phyloP scores from a whole-genome alignment of 75 land plant species.

The Selaginella tamariscina region DNA sequence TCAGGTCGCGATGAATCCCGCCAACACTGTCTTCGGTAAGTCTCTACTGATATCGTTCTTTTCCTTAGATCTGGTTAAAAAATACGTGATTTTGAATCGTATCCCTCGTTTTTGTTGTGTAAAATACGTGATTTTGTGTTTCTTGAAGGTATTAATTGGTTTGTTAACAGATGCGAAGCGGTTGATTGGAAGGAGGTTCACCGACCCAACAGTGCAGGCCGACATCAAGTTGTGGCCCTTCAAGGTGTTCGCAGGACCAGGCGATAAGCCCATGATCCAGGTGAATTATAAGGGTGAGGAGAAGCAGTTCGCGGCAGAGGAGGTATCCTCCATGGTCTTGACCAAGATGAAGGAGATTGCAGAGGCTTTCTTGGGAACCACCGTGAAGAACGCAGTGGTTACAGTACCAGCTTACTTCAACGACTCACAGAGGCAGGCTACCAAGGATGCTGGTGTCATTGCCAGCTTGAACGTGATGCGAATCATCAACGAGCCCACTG shows the following conservation, averaged over 20 bases:
- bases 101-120: too few species aligned
- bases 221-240: slow-evolving; percentile 64
- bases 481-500: slow-evolving; percentile 47
- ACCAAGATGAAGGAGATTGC: too few species aligned
- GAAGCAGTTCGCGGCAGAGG: slow-evolving; percentile 54
- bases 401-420: too few species aligned
- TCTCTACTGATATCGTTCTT: too few species aligned
- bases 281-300: slow-evolving; percentile 51
- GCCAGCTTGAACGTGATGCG: slow-evolving; percentile 42
- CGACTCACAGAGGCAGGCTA: slow-evolving; percentile 60
- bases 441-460: slow-evolving; percentile 59
- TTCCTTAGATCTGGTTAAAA: too few species aligned
- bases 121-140: too few species aligned
- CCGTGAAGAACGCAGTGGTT: too few species aligned
- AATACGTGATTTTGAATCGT: too few species aligned
- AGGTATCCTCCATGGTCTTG: slow-evolving; percentile 62
- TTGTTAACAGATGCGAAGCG: slow-evolving; percentile 45
- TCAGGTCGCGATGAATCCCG: slow-evolving; percentile 86
- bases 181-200: slow-evolving; percentile 48
- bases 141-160: too few species aligned
- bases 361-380: too few species aligned
- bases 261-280: slow-evolving; percentile 51
- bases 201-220: slow-evolving; percentile 46
- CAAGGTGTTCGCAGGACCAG: slow-evolving; percentile 43
- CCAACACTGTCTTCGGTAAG: slow-evolving; percentile 65